Evolutionary conservation across 257 asterid species (phyloP), one percentile per base, ranked within the genome.

Genomic region (Solanum dulcamara): DNA sequence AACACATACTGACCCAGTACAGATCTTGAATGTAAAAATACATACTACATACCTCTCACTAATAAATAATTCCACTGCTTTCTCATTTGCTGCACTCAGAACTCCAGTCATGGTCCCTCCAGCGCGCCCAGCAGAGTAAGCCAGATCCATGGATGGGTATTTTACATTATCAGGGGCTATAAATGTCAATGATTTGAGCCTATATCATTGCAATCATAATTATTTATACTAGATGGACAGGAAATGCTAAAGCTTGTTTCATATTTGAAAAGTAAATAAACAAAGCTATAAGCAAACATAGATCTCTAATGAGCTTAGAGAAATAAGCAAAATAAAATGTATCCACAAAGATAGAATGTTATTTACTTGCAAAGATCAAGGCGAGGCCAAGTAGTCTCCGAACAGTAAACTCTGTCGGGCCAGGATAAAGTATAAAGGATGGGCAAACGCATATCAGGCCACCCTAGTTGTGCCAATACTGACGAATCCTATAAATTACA

Each of bases 51-150:
- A 97, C 99, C 93, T 89, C 83, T 92, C 98, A 67, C 90, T 80
- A 87, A 97, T 97, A 84, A 97, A 97, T 91, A 97, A 82, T 87
- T 97, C 99, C 7, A 97, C 99, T n/a, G 99, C 99, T 91, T 94
- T 97, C 91, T 97, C 98, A 46, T 97, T 97, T 60, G 99, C 99
- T 17, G 99, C 99, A 79, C 99, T 97, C 32, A 97, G 94, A 88
- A 97, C 99, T 37, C 98, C 98, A 0, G 99, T 97, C 99, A 97
- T 97, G 84, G 98, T 97, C 80, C 98, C 99, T 24, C 98, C 99
- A 2, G 97, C 98, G 86, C 98, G 94, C 4, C 99, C 99, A 70
- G 99, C 99, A 87, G 99, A 92, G 81, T 94, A 97, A 20, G 99
- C 99, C 62, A 97, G 89, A 84, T 93, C 98, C 99, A 97, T 95